Percentiles rank a stretch among this genome's conserved stretches.
phyloP scores from a whole-genome alignment of 2,329 filamentous ascomycete genomes.

The Fusarium mexicanum region DNA sequence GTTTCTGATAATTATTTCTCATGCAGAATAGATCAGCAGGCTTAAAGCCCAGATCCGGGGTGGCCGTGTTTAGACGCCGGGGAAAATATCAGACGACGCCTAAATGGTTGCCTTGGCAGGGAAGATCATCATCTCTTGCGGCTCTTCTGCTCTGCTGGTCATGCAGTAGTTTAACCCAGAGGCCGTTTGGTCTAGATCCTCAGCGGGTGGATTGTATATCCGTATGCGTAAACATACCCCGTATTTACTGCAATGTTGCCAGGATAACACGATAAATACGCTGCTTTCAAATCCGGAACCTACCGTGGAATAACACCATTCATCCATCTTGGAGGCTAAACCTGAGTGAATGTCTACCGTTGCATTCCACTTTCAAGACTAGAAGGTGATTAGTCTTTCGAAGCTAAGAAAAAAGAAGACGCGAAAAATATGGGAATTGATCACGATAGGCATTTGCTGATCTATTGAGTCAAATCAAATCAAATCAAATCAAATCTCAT shows the following conservation, averaged over 20 bases:
- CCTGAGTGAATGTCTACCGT: neutral
- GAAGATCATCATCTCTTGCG: slow-evolving; percentile 28
- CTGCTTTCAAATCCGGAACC: slow-evolving; percentile 7
- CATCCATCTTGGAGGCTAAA: neutral
- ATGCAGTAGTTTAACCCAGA: neutral
- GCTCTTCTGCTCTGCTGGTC: slow-evolving; percentile 12
- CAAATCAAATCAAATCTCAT: neutral
- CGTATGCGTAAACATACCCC: slow-evolving; percentile 5
- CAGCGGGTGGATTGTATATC: neutral
- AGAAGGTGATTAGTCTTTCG: neutral
- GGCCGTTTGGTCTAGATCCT: neutral
- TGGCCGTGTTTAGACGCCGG: slow-evolving; percentile 21
- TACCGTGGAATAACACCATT: slow-evolving; percentile 28
- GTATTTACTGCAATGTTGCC: slow-evolving; percentile 1
- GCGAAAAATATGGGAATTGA: neutral
- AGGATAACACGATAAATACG: slow-evolving; percentile 18
- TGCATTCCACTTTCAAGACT: slow-evolving; percentile 5
- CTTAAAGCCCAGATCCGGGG: slow-evolving; percentile 18
- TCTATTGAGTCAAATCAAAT: neutral
- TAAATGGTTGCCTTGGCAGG: slow-evolving; percentile 26
- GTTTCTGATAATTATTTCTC: neutral
- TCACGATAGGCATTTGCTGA: neutral
- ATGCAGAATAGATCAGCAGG: slow-evolving; percentile 21
- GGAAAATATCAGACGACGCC: slow-evolving; percentile 38
- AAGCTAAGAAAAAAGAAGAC: neutral